Evolutionary conservation across 2,329 filamentous ascomycete species (phyloP).

Genomic region (Botrytis hyacinthi): DNA sequence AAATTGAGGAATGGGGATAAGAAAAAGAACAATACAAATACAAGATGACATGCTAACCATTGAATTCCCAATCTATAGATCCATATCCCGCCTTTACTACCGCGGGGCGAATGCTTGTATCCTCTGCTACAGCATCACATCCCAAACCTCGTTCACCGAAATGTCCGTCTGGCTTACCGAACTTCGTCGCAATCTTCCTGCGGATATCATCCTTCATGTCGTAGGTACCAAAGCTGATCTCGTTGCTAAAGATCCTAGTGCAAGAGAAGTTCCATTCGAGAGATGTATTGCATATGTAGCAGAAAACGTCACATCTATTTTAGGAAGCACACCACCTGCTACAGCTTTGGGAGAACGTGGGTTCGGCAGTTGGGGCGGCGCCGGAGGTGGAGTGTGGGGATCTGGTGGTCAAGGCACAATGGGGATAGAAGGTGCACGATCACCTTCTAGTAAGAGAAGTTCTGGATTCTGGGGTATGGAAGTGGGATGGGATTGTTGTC

Average conservation of each 20-base stretch:
- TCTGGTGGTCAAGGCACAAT: slow-evolving; percentile 20
- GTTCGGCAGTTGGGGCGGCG: background rate
- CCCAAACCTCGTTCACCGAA: slow-evolving; percentile 79
- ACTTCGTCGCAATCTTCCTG: slow-evolving; percentile 71
- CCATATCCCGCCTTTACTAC: slow-evolving; percentile 94
- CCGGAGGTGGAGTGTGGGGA: slow-evolving; percentile 16
- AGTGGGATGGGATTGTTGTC: slow-evolving; percentile 93
- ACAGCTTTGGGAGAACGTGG: slow-evolving; percentile 49
- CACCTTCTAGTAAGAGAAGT: slow-evolving; percentile 62
- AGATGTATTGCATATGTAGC: slow-evolving; percentile 94
- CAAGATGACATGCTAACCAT: background rate
- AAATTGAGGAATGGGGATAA: background rate
- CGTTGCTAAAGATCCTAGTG: slow-evolving; percentile 76
- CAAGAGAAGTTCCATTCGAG: slow-evolving; percentile 87
- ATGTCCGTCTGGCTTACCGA: slow-evolving; percentile 92
- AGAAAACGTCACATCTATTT: slow-evolving; percentile 77
- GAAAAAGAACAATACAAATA: background rate
- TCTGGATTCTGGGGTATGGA: slow-evolving; percentile 89
- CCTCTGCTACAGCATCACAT: slow-evolving; percentile 91
- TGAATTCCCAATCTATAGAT: slow-evolving; percentile 40
- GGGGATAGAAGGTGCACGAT: slow-evolving; percentile 52
- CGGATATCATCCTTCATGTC: slow-evolving; percentile 81
- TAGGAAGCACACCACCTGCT: slow-evolving; percentile 64
- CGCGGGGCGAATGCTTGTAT: slow-evolving; percentile 92
- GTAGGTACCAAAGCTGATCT: slow-evolving; percentile 93